A percentile compares a stretch with the other conserved stretches of the same genome.
Conservation (phyloP, 495 filamentous ascomycete species). For the Pseudomonodictys pantanalensis region DNA sequence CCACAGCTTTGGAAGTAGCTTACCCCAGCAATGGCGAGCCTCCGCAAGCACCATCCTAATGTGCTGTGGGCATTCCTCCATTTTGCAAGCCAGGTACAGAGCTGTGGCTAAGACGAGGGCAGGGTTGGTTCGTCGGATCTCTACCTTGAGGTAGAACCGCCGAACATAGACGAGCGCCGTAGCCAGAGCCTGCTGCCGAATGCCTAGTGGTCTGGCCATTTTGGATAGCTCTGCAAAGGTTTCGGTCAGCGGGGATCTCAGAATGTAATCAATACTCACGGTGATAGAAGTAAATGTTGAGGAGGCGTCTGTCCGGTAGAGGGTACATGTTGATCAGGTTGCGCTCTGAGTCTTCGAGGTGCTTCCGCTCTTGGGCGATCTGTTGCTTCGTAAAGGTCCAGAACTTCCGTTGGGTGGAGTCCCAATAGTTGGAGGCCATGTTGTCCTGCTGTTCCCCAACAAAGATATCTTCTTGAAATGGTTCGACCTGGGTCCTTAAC, state of each 20-base stretch:
- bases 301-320: constrained; percentile 72
- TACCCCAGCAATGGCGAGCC: constrained; percentile 82
- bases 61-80: constrained; percentile 97
- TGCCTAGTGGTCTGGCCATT: constrained; percentile 70
- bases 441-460: constrained; percentile 2
- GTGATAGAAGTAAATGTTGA: constrained; percentile 90
- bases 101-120: constrained; percentile 88
- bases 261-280: constrained; percentile 52
- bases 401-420: constrained; percentile 80
- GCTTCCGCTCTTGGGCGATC: constrained; percentile 67
- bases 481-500: too few species aligned
- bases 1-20: constrained; percentile 26
- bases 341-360: constrained; percentile 70
- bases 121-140: constrained; percentile 89
- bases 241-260: neutral
- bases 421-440: constrained; percentile 98
- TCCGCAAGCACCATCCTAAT: constrained; percentile 84
- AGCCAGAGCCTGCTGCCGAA: constrained; percentile 88
- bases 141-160: constrained; percentile 87
- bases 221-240: constrained; percentile 65
- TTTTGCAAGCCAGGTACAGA: constrained; percentile 94
- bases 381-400: constrained; percentile 87
- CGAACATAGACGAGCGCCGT: constrained; percentile 94
- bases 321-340: constrained; percentile 70
- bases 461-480: too few species aligned